Conservation (phyloP, 2,329 filamentous ascomycete genomes). For the Fusarium verticillioides region DNA sequence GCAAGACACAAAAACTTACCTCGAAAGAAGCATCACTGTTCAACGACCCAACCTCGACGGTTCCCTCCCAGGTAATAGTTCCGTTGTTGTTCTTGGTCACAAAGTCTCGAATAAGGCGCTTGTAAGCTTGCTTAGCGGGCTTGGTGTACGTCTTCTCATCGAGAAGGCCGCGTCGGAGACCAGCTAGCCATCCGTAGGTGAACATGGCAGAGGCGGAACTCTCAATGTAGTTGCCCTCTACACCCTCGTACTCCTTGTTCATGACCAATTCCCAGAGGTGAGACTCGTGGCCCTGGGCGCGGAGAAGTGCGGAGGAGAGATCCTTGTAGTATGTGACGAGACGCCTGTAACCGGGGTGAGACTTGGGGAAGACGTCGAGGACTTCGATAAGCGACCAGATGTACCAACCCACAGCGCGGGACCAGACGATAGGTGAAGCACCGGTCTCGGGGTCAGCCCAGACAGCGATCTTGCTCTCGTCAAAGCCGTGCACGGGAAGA, state of each 20-base stretch:
- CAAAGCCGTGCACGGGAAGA: conserved; percentile 66
- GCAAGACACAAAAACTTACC: conserved; percentile 47
- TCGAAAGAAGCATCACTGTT: conserved; percentile 61
- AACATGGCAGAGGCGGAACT: conserved; percentile 70
- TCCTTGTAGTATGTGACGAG: conserved; percentile 51
- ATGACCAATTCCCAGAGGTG: conserved; percentile 71
- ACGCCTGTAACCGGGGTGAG: conserved; percentile 50
- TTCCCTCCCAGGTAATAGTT: conserved; percentile 62
- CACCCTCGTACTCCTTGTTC: conserved; percentile 58
- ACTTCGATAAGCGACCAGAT: conserved; percentile 62
- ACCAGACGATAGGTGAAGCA: conserved; percentile 64
- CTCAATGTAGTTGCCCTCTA: conserved; percentile 69
- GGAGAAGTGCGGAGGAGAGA: conserved; percentile 40
- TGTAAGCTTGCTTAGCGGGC: conserved; percentile 44
- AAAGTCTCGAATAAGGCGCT: conserved; percentile 55
- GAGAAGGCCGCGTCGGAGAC: conserved; percentile 45
- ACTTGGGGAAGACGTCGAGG: conserved; percentile 57
- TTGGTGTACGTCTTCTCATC: conserved; percentile 32
- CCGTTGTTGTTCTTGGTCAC: conserved; percentile 59
- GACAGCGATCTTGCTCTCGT: conserved; percentile 57
- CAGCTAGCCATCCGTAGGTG: conserved; percentile 62
- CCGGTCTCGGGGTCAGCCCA: conserved; percentile 65
- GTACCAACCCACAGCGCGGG: conserved; percentile 66
- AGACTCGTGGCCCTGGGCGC: conserved; percentile 53
- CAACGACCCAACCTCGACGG: conserved; percentile 63